These are phyloP conservation scores for Maudiozyma turicensis DNA, from an alignment of 805 yeast species.

Conservation along the genomic window DNA sequence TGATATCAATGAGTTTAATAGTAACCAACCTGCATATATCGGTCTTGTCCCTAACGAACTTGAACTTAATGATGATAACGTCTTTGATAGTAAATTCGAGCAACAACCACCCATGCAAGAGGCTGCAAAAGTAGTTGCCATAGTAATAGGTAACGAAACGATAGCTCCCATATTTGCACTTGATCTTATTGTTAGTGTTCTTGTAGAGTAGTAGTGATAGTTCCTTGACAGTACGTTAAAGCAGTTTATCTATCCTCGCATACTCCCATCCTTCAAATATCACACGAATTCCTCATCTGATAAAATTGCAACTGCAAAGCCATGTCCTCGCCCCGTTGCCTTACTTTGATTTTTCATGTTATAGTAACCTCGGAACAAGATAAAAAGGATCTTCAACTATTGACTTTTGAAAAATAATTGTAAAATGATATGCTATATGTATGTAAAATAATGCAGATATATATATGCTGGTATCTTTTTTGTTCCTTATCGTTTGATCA, in stretches of 20 bases:
- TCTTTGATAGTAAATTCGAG: conserved; percentile 52
- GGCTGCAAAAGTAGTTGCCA: conserved; percentile 52
- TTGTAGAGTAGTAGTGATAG: not conserved
- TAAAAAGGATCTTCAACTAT: too few relatives aligned
- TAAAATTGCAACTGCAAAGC: too few relatives aligned
- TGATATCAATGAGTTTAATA: conserved; percentile 70
- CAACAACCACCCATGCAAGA: conserved; percentile 78
- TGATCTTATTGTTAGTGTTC: not conserved
- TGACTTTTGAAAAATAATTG: not conserved
- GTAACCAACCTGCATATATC: conserved; percentile 70
- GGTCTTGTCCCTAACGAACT: conserved; percentile 79
- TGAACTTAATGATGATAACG: conserved; percentile 45
- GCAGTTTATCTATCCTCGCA: not conserved
- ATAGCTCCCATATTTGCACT: conserved; percentile 48
- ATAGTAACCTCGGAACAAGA: too few relatives aligned
- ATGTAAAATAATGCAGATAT: not conserved
- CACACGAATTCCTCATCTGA: too few relatives aligned
- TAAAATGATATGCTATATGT: not conserved
- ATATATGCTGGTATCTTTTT: too few relatives aligned
- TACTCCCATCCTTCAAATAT: too few relatives aligned
- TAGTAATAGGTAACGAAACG: conserved; percentile 61
- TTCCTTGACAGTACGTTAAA: not conserved
- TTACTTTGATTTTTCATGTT: too few relatives aligned
- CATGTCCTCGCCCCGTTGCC: too few relatives aligned
- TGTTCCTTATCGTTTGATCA: not conserved